Evolutionary conservation across 306 rosid species (phyloP).

Genomic region (Prunus fruticosa): DNA sequence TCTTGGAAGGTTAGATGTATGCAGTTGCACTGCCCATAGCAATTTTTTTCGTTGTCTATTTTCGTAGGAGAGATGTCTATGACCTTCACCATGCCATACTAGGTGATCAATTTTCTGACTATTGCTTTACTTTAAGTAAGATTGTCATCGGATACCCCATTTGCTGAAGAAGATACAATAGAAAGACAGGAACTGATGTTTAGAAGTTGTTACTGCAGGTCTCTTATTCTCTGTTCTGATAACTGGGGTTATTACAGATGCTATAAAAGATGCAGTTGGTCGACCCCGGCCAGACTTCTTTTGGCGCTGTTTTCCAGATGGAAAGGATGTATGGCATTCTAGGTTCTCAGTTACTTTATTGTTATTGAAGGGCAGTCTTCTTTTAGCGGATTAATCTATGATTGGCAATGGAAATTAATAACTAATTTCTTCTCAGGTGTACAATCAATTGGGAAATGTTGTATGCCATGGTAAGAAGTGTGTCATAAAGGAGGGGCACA

Average conservation of each 20-base stretch:
- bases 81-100: conserved; percentile 91
- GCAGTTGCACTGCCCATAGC: conserved; percentile 63
- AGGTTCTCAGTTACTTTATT: conserved; percentile 9
- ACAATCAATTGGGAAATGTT: conserved; percentile 71
- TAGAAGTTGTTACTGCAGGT: conserved; percentile 47
- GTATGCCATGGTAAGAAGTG: conserved; percentile 62
- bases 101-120: conserved; percentile 44
- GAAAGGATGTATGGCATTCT: conserved; percentile 70
- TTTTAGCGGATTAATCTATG: background rate
- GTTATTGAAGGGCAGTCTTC: background rate
- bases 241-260: conserved; percentile 71
- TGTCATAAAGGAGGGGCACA: conserved; percentile 80
- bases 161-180: conserved; percentile 6
- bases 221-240: conserved; percentile 62
- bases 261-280: conserved; percentile 81
- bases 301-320: conserved; percentile 97
- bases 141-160: conserved; percentile 2
- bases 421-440: conserved; percentile 48
- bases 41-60: conserved; percentile 58
- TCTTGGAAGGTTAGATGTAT: conserved; percentile 48
- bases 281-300: conserved; percentile 97
- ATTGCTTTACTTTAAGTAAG: background rate
- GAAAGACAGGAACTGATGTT: conserved; percentile 8
- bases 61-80: conserved; percentile 76
- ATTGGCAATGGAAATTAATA: conserved; percentile 10